These are phyloP conservation scores for Marvania coccoides DNA, from an alignment of 139 green algal genomes.

Conservation along the genomic window DNA sequence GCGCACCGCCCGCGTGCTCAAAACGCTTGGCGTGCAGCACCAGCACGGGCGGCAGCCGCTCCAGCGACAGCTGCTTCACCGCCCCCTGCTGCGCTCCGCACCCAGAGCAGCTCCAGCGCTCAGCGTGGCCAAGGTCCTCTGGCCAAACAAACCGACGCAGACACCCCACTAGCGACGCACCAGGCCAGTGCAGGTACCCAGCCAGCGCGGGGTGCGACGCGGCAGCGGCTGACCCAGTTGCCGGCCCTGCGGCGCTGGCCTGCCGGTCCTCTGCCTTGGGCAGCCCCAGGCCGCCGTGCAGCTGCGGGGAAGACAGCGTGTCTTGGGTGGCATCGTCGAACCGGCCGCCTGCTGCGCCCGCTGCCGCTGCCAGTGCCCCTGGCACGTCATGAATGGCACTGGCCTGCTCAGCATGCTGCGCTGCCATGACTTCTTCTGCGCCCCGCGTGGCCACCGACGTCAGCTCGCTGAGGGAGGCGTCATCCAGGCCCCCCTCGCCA, in stretches of 20 bases:
- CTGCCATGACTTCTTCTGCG: too few species aligned
- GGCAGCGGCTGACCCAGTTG: not conserved
- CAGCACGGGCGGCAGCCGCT: conserved; percentile 72
- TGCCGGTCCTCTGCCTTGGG: not conserved
- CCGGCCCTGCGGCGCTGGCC: not conserved
- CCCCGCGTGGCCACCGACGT: too few species aligned
- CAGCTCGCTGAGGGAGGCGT: too few species aligned
- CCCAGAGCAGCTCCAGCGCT: conserved; percentile 47
- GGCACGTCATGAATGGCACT: too few species aligned
- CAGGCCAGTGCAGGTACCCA: conserved; percentile 22
- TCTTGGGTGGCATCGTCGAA: too few species aligned
- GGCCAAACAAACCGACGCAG: conserved; percentile 61
- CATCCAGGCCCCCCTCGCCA: too few species aligned
- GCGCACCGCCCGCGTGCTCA: conserved; percentile 45
- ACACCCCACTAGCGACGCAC: conserved; percentile 53
- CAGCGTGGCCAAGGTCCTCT: conserved; percentile 47
- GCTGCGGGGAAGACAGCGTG: too few species aligned
- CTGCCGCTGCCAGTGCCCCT: too few species aligned
- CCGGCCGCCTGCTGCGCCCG: too few species aligned
- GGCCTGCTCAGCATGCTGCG: too few species aligned
- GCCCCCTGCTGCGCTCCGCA: conserved; percentile 32
- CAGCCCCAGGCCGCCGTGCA: too few species aligned
- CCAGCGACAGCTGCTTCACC: conserved; percentile 83
- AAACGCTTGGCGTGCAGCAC: conserved; percentile 89
- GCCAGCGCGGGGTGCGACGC: conserved; percentile 11